These are phyloP conservation scores for Populus tremula DNA, from an alignment of 345 rosid species.

Conservation along the genomic window DNA sequence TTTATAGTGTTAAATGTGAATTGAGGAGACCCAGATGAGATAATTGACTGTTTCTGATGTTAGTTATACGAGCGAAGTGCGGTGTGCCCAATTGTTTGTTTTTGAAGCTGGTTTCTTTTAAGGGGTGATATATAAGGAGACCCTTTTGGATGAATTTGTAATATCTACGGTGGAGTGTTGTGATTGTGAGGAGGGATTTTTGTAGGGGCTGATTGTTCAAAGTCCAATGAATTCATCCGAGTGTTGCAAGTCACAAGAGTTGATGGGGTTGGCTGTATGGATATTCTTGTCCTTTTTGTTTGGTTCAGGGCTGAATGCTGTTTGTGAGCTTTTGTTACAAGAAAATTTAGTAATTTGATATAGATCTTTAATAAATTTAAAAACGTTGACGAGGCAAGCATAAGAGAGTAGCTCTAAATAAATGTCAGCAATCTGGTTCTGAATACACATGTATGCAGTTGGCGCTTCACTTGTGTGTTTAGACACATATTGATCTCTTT, in stretches of 20 bases:
- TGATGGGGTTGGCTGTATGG: not conserved
- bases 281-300: not conserved
- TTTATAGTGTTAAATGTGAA: not conserved
- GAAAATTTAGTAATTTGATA: not conserved
- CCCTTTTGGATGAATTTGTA: not conserved
- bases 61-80: not conserved
- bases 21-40: not conserved
- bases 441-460: not conserved
- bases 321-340: not conserved
- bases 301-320: not conserved
- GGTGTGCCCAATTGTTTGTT: not conserved
- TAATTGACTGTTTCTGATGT: not conserved
- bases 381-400: not conserved
- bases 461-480: not conserved
- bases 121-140: not conserved
- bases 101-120: not conserved
- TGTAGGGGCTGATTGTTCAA: not conserved
- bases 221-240: not conserved
- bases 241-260: not conserved
- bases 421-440: not conserved
- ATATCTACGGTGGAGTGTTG: not conserved
- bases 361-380: not conserved
- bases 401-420: not conserved
- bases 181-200: not conserved
- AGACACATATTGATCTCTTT: not conserved